Evolutionary conservation across 2,329 filamentous ascomycete genomes (phyloP), one percentile per base, ranked within the genome.

Genomic region (Paracorniculantispora psalliotae): DNA sequence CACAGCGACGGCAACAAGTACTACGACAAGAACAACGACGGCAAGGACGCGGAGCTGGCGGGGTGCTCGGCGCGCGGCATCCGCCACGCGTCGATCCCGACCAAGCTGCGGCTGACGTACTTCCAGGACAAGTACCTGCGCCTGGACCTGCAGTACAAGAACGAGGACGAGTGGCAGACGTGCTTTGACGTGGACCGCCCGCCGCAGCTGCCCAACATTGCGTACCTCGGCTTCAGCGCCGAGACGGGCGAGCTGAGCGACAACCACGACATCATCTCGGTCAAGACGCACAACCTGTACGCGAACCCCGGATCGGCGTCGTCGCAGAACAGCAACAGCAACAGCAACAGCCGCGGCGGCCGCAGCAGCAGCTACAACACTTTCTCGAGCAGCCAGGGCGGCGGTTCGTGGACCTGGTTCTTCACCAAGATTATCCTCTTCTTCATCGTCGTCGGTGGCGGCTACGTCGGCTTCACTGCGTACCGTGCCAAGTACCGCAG

Each of bases 171-270:
- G 68, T 99, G 93, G 93, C 87, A 86, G 62, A 79, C 87, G 61
- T 99, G 94, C 82, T 99, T 99, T 77, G 87, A 90, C 69, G 84
- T 83, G 21, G 81, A 81, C 62, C 76, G 85, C 61, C 84, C 84
- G 35, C 88, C 89, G 33, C 87, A 90, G 67, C 88, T 99, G 64
- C 94, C 94, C 57, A 80, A 85, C 60, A 86, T 89, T 51, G 81
- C 85, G 37, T 91, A 91, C 72, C 84, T 91, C 26, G 88, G 87
- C 60, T 91, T 91, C 77, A 88, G 84, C 67, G 89, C 91, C 59
- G 93, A 97, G 79, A 97, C 94, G 17, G 94, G 94, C 69, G 93
- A 99, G 79, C 84, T 99, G 65, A 91, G 87, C 75, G 94, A 99
- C 77, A 96, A 96, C 81, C 93, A 97, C 81, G 94, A 99, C 76